phyloP scores from a whole-genome alignment of 495 filamentous ascomycete genomes.

The Aspergillus homomorphus region DNA sequence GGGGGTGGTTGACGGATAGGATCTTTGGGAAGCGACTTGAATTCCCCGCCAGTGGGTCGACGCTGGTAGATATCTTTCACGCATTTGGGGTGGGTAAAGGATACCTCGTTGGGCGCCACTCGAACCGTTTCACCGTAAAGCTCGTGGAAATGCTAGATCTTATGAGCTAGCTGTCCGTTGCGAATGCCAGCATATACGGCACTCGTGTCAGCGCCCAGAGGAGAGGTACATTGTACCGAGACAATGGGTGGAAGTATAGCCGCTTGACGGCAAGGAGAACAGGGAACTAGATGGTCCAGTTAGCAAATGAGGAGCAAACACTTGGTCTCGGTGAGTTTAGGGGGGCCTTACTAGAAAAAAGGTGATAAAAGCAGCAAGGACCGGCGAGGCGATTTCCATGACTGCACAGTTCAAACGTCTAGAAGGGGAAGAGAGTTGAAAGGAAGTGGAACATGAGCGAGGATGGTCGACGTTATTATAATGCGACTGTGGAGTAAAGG shows the following conservation, averaged over 20 bases:
- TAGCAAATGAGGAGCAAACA: too few species aligned
- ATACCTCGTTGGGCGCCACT: background rate
- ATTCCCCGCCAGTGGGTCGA: background rate
- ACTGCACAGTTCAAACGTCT: too few species aligned
- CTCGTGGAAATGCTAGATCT: background rate
- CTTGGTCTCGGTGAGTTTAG: too few species aligned
- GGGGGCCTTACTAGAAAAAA: too few species aligned
- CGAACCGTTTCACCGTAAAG: background rate
- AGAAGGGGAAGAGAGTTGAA: too few species aligned
- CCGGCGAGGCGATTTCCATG: too few species aligned
- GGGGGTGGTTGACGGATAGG: background rate
- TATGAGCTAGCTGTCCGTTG: background rate
- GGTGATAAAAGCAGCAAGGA: too few species aligned
- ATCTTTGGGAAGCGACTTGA: background rate
- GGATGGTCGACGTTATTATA: too few species aligned
- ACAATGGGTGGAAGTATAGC: background rate
- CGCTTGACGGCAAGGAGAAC: background rate
- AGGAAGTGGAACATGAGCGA: too few species aligned
- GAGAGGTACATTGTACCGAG: background rate
- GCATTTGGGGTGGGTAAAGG: background rate
- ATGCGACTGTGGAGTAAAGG: too few species aligned
- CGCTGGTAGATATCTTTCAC: slow-evolving; percentile 1
- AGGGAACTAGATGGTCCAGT: background rate
- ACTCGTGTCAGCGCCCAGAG: background rate
- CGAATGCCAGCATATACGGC: background rate